Percentiles rank a stretch among this genome's conserved stretches.
phyloP scores from a whole-genome alignment of 2,329 filamentous ascomycete genomes.

The Calonectria fujianensis region DNA sequence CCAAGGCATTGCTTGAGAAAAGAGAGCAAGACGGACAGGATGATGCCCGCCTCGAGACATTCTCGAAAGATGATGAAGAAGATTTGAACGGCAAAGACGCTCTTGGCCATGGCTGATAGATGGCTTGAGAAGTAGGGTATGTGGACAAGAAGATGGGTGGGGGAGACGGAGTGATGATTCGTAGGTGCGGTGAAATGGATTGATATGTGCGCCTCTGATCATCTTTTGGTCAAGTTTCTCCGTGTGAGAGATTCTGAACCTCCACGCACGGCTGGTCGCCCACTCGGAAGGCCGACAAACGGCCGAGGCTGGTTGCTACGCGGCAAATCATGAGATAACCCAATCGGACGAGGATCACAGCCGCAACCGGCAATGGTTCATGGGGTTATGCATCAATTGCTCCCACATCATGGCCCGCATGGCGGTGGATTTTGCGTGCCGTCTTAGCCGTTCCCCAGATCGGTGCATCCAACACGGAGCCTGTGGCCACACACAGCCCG shows the following conservation, averaged over 20 bases:
- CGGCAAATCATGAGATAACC: background rate
- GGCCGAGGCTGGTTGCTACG: slow-evolving; percentile 6
- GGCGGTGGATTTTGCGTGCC: background rate
- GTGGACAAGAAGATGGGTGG: background rate
- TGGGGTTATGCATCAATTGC: slow-evolving; percentile 9
- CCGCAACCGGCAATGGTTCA: background rate
- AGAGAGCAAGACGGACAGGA: slow-evolving; percentile 85
- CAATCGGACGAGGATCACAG: slow-evolving; percentile 2
- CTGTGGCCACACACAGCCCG: background rate
- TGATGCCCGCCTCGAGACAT: slow-evolving; percentile 84
- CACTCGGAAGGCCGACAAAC: slow-evolving; percentile 14
- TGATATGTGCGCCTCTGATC: background rate
- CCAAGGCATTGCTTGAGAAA: slow-evolving; percentile 85
- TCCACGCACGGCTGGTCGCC: background rate
- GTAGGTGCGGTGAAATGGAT: slow-evolving; percentile 5
- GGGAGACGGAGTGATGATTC: background rate
- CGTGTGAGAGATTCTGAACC: background rate
- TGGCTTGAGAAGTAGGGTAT: background rate
- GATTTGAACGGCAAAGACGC: slow-evolving; percentile 83
- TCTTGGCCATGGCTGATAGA: slow-evolving; percentile 70
- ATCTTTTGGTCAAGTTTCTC: background rate
- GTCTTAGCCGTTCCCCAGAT: slow-evolving; percentile 19
- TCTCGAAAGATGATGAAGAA: slow-evolving; percentile 92
- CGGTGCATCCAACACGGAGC: background rate
- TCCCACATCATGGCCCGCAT: background rate